Evolutionary conservation across 148 eudicot genomes (phyloP).

Genomic region (Nepenthes mirabilis): DNA sequence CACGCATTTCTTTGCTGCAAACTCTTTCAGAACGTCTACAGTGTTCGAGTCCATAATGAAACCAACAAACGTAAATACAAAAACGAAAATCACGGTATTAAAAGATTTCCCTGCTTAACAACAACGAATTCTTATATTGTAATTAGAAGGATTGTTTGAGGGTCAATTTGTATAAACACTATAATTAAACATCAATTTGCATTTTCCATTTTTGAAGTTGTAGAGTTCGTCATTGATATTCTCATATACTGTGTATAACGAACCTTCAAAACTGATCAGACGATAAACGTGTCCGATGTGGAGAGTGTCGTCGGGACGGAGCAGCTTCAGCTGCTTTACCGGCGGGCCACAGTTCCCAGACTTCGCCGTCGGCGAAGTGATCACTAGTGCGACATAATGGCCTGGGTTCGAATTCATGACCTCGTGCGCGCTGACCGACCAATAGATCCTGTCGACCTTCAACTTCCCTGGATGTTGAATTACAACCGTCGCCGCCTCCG

Average conservation of each 20-base stretch:
- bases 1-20: conserved; percentile 44
- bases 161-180: too few relatives aligned
- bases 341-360: conserved; percentile 3
- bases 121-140: too few relatives aligned
- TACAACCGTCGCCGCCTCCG: conserved; percentile 56
- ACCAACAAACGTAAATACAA: background rate
- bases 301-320: conserved; percentile 51
- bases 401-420: conserved; percentile 63
- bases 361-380: conserved; percentile 13
- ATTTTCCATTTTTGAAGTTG: too few relatives aligned
- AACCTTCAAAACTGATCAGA: conserved; percentile 61
- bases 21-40: conserved; percentile 60
- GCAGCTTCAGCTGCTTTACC: conserved; percentile 48
- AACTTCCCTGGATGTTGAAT: conserved; percentile 39
- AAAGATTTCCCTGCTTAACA: background rate
- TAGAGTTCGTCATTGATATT: too few relatives aligned
- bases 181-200: too few relatives aligned
- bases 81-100: background rate
- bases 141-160: too few relatives aligned
- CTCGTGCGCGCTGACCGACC: conserved; percentile 37
- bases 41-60: background rate
- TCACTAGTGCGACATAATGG: conserved; percentile 47
- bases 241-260: too few relatives aligned
- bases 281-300: conserved; percentile 57
- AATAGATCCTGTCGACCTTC: conserved; percentile 35